These are phyloP conservation scores for Triadica sebifera DNA, from an alignment of 345 rosid species.

Conservation along the genomic window DNA sequence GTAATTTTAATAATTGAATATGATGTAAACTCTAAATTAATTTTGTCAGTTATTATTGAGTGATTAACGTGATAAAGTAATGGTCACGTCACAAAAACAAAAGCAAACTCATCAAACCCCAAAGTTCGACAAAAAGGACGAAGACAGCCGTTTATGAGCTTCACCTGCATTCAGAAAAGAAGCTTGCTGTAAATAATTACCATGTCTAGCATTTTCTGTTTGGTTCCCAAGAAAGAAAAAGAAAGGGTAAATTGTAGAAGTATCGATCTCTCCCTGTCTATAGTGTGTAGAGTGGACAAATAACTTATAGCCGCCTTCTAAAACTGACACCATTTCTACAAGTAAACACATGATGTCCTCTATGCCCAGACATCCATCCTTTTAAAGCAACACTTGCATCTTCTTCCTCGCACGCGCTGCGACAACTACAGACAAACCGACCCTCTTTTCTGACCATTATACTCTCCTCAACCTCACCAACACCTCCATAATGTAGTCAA, in stretches of 20 bases:
- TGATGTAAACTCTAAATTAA: too few species aligned
- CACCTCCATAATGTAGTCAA: too few species aligned
- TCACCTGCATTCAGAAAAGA: background rate
- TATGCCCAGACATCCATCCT: constrained; percentile 38
- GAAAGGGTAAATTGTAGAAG: too few species aligned
- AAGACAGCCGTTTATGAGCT: constrained; percentile 16
- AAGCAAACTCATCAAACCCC: background rate
- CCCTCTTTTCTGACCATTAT: constrained; percentile 7
- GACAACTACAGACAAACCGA: constrained; percentile 49
- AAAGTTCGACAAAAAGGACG: constrained; percentile 23
- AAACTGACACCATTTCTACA: constrained; percentile 23
- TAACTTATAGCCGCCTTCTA: constrained; percentile 21
- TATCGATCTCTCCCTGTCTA: background rate
- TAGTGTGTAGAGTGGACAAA: constrained; percentile 23
- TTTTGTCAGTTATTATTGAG: too few species aligned
- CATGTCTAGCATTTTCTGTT: background rate
- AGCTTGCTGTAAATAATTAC: too few species aligned
- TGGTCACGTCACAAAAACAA: constrained; percentile 9
- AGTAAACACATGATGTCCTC: constrained; percentile 16
- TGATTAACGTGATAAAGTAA: too few species aligned
- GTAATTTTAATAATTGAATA: too few species aligned
- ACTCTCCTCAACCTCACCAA: constrained; percentile 5
- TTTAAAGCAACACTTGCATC: constrained; percentile 25
- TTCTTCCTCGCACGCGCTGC: constrained; percentile 36
- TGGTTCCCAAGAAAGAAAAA: background rate